Evolutionary conservation across 148 eudicot species (phyloP).

Genomic region (Heliamphora exappendiculata): DNA sequence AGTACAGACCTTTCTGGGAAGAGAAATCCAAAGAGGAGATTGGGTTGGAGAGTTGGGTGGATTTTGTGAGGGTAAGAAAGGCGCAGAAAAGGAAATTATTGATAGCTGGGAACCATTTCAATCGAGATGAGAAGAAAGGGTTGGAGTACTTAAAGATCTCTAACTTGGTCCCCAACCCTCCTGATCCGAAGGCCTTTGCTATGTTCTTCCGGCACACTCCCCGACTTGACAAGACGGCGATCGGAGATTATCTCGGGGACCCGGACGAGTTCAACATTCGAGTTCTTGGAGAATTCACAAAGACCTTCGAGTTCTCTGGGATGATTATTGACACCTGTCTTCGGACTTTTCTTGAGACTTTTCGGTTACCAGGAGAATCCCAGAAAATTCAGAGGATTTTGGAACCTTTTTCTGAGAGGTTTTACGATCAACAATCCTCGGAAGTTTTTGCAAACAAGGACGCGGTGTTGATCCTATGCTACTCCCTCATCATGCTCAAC

Average conservation of each 20-base stretch:
- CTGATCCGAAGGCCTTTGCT: slow-evolving; percentile 71
- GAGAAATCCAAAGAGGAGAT: slow-evolving; percentile 34
- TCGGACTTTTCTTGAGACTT: slow-evolving; percentile 63
- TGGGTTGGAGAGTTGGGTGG: slow-evolving; percentile 53
- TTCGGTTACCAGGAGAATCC: slow-evolving; percentile 91
- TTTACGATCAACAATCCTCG: slow-evolving; percentile 67
- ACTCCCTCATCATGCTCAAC: slow-evolving; percentile 88
- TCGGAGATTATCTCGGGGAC: slow-evolving; percentile 88
- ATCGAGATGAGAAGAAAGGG: slow-evolving; percentile 81
- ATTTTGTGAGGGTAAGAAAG: slow-evolving; percentile 45
- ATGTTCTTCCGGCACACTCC: slow-evolving; percentile 73
- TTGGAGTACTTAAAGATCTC: slow-evolving; percentile 65
- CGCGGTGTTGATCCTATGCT: slow-evolving; percentile 62
- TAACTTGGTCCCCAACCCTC: slow-evolving; percentile 54
- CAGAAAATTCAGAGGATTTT: slow-evolving; percentile 81
- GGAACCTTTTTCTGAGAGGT: slow-evolving; percentile 73
- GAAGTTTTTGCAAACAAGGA: slow-evolving; percentile 69
- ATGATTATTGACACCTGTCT: slow-evolving; percentile 72
- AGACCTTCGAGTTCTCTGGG: slow-evolving; percentile 67
- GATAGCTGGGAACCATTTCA: slow-evolving; percentile 78
- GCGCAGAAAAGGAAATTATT: slow-evolving; percentile 64
- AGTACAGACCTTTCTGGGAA: slow-evolving; percentile 74
- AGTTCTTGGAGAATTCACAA: slow-evolving; percentile 71
- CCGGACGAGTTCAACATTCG: slow-evolving; percentile 70
- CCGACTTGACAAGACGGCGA: slow-evolving; percentile 57